These are phyloP conservation scores for Nakazawaea ernobii DNA, from an alignment of 805 yeast species.

Conservation along the genomic window DNA sequence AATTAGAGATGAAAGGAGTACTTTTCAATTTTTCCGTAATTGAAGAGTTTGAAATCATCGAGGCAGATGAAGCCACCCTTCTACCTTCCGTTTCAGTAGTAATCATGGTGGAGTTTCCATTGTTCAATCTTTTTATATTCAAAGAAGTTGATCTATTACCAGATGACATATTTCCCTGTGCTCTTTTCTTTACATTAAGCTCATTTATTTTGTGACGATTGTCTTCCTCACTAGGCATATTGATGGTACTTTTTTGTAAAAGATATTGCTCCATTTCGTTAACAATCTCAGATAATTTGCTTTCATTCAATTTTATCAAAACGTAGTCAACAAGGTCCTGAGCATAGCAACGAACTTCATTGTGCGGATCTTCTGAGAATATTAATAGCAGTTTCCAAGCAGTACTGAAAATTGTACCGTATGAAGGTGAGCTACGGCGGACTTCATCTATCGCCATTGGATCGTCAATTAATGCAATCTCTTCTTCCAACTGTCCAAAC, in stretches of 20 bases:
- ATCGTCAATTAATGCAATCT: slow-evolving; percentile 58
- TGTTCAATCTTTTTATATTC: slow-evolving; percentile 2
- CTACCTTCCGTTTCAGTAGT: slow-evolving; percentile 4
- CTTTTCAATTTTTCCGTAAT: slow-evolving; percentile 18
- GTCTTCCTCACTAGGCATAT: slow-evolving; percentile 5
- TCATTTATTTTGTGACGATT: slow-evolving; percentile 9
- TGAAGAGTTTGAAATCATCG: slow-evolving; percentile 14
- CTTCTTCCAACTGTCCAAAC: slow-evolving; percentile 77
- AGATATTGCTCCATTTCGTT: slow-evolving; percentile 60
- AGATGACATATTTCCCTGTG: slow-evolving; percentile 17
- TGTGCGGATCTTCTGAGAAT: slow-evolving; percentile 81
- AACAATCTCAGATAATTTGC: slow-evolving; percentile 62
- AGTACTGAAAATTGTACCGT: slow-evolving; percentile 80
- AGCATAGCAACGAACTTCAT: slow-evolving; percentile 70
- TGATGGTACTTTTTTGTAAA: slow-evolving; percentile 37
- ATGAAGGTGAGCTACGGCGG: slow-evolving; percentile 67
- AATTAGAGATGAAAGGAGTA: slow-evolving; percentile 13
- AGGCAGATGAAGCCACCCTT: slow-evolving; percentile 19
- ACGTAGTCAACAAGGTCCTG: slow-evolving; percentile 72
- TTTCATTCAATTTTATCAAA: slow-evolving; percentile 53
- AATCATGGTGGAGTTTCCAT: slow-evolving; percentile 1
- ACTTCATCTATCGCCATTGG: slow-evolving; percentile 58
- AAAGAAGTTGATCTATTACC: slow-evolving; percentile 4
- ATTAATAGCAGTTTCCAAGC: slow-evolving; percentile 83
- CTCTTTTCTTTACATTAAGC: slow-evolving; percentile 6